Evolutionary conservation across 257 asterid genomes (phyloP).

Genomic region (Fraxinus americana): DNA sequence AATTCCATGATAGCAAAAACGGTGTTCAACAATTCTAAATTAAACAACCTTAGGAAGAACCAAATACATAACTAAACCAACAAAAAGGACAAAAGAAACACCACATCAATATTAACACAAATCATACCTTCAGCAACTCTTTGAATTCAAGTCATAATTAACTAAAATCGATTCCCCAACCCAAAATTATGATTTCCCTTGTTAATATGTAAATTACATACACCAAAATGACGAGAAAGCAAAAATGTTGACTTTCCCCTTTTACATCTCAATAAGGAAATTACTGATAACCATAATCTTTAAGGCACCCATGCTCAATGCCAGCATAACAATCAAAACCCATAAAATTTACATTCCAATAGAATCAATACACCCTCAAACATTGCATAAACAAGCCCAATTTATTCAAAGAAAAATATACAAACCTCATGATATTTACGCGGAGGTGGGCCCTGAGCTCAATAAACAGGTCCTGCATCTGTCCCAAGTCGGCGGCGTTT

Average conservation of each 20-base stretch:
- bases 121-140: neutral
- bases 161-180: neutral
- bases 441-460: slow-evolving; percentile 99
- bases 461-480: slow-evolving; percentile 89
- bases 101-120: neutral
- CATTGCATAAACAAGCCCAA: neutral
- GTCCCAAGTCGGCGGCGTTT: slow-evolving; percentile 99
- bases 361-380: neutral
- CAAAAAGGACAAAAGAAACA: too few relatives aligned
- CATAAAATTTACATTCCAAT: slow-evolving; percentile 16
- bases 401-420: slow-evolving; percentile 15
- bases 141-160: neutral
- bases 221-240: slow-evolving; percentile 17
- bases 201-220: neutral
- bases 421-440: slow-evolving; percentile 88
- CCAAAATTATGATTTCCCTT: neutral
- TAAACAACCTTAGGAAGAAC: neutral
- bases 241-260: neutral
- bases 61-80: neutral
- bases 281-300: slow-evolving; percentile 16
- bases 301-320: slow-evolving; percentile 10
- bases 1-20: neutral
- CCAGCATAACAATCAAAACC: slow-evolving; percentile 26
- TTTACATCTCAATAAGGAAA: neutral
- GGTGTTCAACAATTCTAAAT: neutral